Conservation (phyloP, 805 yeast genomes). For the Candida argentea region DNA sequence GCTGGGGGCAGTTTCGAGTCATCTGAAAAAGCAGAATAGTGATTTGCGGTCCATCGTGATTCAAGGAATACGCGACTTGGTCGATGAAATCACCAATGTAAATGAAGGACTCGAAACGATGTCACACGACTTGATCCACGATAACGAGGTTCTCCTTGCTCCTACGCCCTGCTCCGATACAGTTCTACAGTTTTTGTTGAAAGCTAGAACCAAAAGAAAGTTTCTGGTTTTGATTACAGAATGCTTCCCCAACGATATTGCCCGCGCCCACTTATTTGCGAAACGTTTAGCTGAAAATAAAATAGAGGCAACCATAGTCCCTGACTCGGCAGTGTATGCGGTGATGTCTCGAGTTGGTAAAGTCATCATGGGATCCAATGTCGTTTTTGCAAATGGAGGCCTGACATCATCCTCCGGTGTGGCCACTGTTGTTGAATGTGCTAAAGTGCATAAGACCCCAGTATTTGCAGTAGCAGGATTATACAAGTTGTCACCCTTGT, state of each 20-base stretch:
- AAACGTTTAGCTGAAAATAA: constrained; percentile 71
- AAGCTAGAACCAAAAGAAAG: constrained; percentile 81
- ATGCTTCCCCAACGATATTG: constrained; percentile 81
- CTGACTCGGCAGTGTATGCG: constrained; percentile 88
- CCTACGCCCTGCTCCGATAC: constrained; percentile 95
- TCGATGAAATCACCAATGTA: constrained; percentile 82
- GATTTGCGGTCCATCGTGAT: constrained; percentile 80
- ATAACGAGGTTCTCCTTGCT: constrained; percentile 72
- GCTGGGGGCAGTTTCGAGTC: constrained; percentile 14
- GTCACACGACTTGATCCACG: constrained; percentile 91
- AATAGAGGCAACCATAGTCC: constrained; percentile 82
- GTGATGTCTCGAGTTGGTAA: constrained; percentile 97
- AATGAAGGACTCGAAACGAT: constrained; percentile 87
- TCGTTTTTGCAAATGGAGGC: constrained; percentile 96
- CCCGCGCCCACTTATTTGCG: constrained; percentile 69
- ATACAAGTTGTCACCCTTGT: constrained; percentile 84
- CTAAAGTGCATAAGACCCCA: constrained; percentile 91
- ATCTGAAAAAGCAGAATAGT: constrained; percentile 34
- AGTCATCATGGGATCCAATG: constrained; percentile 83
- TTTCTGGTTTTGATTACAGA: constrained; percentile 91
- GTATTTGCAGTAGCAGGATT: constrained; percentile 93
- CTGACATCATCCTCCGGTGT: constrained; percentile 85
- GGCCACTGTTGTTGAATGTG: constrained; percentile 89
- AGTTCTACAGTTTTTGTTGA: constrained; percentile 73
- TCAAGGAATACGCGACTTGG: constrained; percentile 84